These are phyloP conservation scores for Chionographis japonica DNA, from an alignment of 106 monocot species.

Conservation along the genomic window DNA sequence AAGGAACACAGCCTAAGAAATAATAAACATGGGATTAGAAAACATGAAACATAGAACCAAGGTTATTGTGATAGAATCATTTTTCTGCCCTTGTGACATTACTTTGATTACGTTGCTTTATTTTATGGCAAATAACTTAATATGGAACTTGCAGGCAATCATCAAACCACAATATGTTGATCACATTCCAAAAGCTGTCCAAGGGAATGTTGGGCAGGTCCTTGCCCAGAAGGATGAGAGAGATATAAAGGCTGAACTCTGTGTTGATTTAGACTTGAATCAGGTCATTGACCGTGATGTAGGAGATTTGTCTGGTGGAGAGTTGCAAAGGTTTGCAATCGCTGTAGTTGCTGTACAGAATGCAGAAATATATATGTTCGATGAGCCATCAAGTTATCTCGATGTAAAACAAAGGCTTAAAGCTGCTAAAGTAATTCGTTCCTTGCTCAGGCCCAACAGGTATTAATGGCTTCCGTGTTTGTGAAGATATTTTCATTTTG, in stretches of 20 bases:
- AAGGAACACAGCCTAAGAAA: too few species aligned
- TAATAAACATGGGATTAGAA: too few species aligned
- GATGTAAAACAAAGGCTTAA: constrained; percentile 97
- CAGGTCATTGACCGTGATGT: constrained; percentile 93
- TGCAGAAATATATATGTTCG: constrained; percentile 99
- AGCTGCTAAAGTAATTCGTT: constrained; percentile 94
- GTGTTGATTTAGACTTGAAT: constrained; percentile 84
- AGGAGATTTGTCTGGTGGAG: constrained; percentile 97
- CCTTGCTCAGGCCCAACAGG: constrained; percentile 88
- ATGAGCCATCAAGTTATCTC: constrained; percentile 97
- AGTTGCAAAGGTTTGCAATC: constrained; percentile 98
- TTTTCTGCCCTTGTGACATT: too few species aligned
- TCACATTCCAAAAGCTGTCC: constrained; percentile 96
- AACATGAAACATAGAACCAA: too few species aligned
- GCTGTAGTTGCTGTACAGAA: constrained; percentile 89
- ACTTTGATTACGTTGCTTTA: background rate
- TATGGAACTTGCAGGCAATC: constrained; percentile 53
- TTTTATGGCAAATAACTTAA: background rate
- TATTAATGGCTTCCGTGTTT: constrained; percentile 6
- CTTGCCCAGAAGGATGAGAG: constrained; percentile 95
- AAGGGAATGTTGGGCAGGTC: constrained; percentile 96
- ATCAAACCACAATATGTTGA: constrained; percentile 99
- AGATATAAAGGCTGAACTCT: constrained; percentile 61
- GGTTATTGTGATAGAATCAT: too few species aligned
- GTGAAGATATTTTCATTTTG: background rate